These are phyloP conservation scores for Aethionema arabicum DNA, from an alignment of 345 rosid genomes.

Conservation along the genomic window DNA sequence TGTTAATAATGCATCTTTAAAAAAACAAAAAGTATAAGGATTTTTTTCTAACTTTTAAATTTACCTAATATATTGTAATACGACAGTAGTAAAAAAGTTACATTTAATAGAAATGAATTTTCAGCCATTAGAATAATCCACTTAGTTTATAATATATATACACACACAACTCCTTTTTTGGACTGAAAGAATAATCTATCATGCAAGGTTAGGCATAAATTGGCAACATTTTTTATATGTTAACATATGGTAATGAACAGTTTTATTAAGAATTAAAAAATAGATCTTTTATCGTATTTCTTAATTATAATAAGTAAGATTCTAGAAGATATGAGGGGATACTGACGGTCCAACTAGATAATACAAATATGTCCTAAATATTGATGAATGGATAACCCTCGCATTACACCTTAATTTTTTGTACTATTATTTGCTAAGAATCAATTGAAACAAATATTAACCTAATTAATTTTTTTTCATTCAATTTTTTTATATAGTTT, in stretches of 20 bases:
- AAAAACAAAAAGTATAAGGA: background rate
- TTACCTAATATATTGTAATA: too few relatives aligned
- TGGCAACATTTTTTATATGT: slow-evolving; percentile 5
- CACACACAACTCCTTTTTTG: background rate
- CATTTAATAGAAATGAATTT: slow-evolving; percentile 18
- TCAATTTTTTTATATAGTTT: too few relatives aligned
- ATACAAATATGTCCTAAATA: too few relatives aligned
- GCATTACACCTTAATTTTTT: too few relatives aligned
- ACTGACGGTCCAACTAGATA: too few relatives aligned
- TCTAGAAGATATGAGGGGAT: background rate
- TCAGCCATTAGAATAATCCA: too few relatives aligned
- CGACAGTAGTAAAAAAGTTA: too few relatives aligned
- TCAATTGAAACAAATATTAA: too few relatives aligned
- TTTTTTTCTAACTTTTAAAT: too few relatives aligned
- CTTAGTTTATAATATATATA: slow-evolving; percentile 3
- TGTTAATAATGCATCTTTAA: slow-evolving; percentile 3
- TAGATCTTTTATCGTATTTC: background rate
- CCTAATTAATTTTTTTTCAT: too few relatives aligned
- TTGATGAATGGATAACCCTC: too few relatives aligned
- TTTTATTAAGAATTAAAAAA: slow-evolving; percentile 4
- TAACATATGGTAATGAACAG: background rate
- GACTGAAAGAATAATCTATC: background rate
- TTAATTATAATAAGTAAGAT: background rate
- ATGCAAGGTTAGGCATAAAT: background rate
- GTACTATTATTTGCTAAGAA: too few relatives aligned